phyloP scores from a whole-genome alignment of 495 filamentous ascomycete species.

The Penicillium ucsense region DNA sequence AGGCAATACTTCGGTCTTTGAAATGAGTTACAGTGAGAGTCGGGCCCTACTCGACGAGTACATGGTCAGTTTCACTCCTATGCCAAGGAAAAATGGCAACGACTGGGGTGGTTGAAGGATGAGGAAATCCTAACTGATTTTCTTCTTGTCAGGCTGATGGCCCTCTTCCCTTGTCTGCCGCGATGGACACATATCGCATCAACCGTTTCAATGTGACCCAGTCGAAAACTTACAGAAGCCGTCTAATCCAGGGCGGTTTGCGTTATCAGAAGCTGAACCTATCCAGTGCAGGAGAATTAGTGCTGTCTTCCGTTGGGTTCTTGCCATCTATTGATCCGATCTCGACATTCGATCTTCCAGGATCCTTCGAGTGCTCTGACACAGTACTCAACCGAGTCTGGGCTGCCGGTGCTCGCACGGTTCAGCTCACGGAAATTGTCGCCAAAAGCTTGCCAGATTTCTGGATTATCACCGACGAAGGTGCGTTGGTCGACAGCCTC shows the following conservation, averaged over 20 bases:
- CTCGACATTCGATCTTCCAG: conserved; percentile 4
- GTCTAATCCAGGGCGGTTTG: conserved; percentile 13
- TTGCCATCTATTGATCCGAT: conserved; percentile 4
- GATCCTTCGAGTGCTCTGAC: conserved; percentile 13
- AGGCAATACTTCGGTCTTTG: conserved; percentile 12
- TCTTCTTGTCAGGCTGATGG: conserved; percentile 4
- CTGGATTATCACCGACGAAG: conserved; percentile 10
- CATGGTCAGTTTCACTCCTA: conserved; percentile 9
- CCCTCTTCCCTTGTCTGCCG: conserved; percentile 9
- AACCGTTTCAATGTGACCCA: conserved; percentile 11
- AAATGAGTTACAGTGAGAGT: conserved; percentile 12
- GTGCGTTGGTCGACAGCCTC: conserved; percentile 10
- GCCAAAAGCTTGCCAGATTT: conserved; percentile 8
- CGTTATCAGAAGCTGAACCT: conserved; percentile 17
- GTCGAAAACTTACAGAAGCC: conserved; percentile 3
- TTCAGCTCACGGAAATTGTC: conserved; percentile 11
- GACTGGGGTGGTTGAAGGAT: neutral
- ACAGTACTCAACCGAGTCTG: conserved; percentile 7
- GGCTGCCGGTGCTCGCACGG: conserved; percentile 10
- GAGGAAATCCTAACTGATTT: neutral
- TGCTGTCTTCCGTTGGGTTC: conserved; percentile 8
- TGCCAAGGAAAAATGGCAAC: neutral
- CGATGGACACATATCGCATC: conserved; percentile 15
- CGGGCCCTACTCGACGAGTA: conserved; percentile 6
- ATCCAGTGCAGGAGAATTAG: conserved; percentile 9